Base-by-base conservation (phyloP, 2,329 filamentous ascomycete species). In the Decorospora gaudefroyi region DNA sequence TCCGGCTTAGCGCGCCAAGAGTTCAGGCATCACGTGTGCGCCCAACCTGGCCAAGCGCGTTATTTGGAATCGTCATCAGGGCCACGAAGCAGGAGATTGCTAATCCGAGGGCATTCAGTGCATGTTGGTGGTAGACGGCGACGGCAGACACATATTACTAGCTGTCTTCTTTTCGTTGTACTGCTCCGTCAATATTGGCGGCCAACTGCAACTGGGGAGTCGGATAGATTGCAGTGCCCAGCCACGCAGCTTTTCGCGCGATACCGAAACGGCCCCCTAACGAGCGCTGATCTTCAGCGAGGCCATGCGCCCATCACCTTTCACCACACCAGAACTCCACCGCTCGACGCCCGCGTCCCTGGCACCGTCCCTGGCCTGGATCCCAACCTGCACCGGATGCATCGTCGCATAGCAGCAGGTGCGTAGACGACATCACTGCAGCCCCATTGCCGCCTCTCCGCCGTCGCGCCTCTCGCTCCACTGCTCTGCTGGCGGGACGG, bases 401-500 rank as follows among this genome's bases (percentile, higher is more conserved):
- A 50, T 50, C 53, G 56, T 60, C 59, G 55, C 59, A 53, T 54
- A 44, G 51, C 40, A 51, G 50, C 41, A 54, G 47, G 52, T 51
- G 42, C 28, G 45, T 56, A 57, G 46, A 53, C 51, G 49, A 51
- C 52, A 25, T 25, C 44, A 37, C 49, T 42, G 50, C 57, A 42
- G 46, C 55, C 59, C 53, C 53, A 49, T 59, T 58, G 58, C 61
- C 51, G 54, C 54, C 58, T 44, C 42, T 35, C 31, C 15, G 36
- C 43, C 25, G 38, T 52, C 47, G 30, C 49, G 36, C 41, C 49
- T 30, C 46, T 36, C 43, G 33, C 51, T 52, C 56, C 55, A 52
- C 49, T 48, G 51, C 55, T 55, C 49, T 49, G 51, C 57, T 59
- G 53, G 53, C 57, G 58, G 54, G 57, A 60, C 65, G 58, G 53